Conservation (phyloP, 2,329 filamentous ascomycete species). For the Rugonectria rugulosa region DNA sequence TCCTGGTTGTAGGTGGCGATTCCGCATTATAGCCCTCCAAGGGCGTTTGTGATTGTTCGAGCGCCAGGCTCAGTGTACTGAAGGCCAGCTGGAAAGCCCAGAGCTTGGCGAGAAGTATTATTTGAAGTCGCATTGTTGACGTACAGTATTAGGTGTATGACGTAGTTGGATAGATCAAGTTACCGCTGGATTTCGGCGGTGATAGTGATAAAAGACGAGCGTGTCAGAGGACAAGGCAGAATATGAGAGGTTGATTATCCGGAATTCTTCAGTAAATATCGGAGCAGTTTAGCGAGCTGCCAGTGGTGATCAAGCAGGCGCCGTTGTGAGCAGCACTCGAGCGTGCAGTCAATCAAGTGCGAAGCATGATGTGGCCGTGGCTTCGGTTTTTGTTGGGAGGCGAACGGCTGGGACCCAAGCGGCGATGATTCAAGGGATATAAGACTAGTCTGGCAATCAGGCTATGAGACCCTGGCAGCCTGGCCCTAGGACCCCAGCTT, state of each 20-base stretch:
- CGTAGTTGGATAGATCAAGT: not conserved
- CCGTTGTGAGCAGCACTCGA: conserved; percentile 5
- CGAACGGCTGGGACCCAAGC: not conserved
- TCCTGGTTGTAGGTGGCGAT: conserved; percentile 10
- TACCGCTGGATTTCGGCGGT: conserved; percentile 15
- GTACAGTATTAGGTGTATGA: not conserved
- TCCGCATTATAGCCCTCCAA: conserved; percentile 7
- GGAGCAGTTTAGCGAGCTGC: not conserved
- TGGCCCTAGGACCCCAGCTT: conserved; percentile 5
- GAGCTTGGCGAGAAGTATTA: conserved; percentile 6
- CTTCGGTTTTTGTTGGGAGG: conserved; percentile 8
- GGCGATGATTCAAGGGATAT: conserved; percentile 3
- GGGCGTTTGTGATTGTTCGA: conserved; percentile 18
- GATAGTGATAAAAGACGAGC: no score
- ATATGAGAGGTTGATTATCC: no score
- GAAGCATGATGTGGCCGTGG: conserved; percentile 19
- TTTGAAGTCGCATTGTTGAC: conserved; percentile 21
- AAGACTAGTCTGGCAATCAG: not conserved
- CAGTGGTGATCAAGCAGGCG: not conserved
- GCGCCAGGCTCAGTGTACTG: conserved; percentile 20
- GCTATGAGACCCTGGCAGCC: not conserved
- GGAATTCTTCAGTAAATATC: not conserved
- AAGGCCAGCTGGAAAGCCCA: conserved; percentile 32
- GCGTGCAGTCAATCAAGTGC: conserved; percentile 11
- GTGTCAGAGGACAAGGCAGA: no score